Base-by-base conservation (phyloP, 2,329 filamentous ascomycete species). In the Fusarium continuum region DNA sequence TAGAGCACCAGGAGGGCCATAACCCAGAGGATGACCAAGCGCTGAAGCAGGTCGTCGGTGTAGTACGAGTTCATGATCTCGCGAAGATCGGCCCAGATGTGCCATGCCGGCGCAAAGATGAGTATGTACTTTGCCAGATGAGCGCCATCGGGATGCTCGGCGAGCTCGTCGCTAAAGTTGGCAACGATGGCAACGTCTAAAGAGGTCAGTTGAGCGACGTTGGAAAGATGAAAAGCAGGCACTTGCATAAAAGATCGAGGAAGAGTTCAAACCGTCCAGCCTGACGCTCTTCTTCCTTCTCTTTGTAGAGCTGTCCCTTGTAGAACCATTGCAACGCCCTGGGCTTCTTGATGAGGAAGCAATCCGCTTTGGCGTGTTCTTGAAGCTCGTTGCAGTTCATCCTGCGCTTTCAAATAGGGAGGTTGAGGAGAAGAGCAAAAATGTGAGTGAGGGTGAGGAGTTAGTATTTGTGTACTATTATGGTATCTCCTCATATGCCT, bases 31-130 rank as follows among this genome's bases (percentile, higher is more conserved):
- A 82, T 79, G 22, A 80, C 67, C 25, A 80, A 65, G 8, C 81
- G 78, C 64, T 83, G 81, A 2, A 76, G 59, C 17, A 83, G 65
- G 61, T 83, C 81, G 57, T 83, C 81, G 47, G 79, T 82, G 69
- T 83, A 82, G 70, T 81, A 83, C 8, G 78, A 80, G 69, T 83
- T 83, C 79, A 83, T 82, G 52, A 82, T 72, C 69, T 82, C 80
- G 57, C 80, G 78, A 16, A 82, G 72, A 57, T 83, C 81, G 34
- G 74, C 76, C 81, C 80, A 83, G 43, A 82, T 78, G 56, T 83
- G 78, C 80, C 80, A 82, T 51, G 80, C 79, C 9, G 79, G 79
- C 8, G 79, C 74, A 31, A 82, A 79, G 31, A 81, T 79, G 38
- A 83, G 75, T 23, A 83, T 74, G 65, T 81, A 83, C 68, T 82